Conservation (phyloP, 2,329 filamentous ascomycete genomes). For the Alternaria ethzedia region DNA sequence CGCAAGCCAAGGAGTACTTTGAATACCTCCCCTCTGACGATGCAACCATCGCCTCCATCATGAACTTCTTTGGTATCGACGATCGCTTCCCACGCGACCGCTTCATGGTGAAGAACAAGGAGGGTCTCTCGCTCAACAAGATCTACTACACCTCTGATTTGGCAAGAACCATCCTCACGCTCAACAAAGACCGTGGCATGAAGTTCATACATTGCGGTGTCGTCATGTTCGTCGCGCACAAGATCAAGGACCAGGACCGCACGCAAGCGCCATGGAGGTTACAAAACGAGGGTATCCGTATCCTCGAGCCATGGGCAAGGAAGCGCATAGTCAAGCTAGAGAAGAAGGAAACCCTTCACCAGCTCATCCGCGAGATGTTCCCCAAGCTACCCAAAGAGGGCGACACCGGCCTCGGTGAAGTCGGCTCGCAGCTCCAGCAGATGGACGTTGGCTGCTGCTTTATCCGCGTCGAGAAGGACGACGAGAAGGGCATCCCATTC, state of each 20-base stretch:
- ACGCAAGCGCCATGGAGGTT: constrained; percentile 92
- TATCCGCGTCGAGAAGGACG: constrained; percentile 79
- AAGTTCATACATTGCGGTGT: constrained; percentile 97
- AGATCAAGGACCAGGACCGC: constrained; percentile 95
- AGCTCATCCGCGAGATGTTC: constrained; percentile 94
- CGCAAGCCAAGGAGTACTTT: constrained; percentile 82
- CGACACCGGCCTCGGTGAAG: constrained; percentile 81
- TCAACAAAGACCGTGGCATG: constrained; percentile 89
- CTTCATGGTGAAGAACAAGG: constrained; percentile 94
- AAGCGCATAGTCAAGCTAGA: constrained; percentile 77
- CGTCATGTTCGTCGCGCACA: constrained; percentile 77
- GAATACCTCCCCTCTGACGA: constrained; percentile 83
- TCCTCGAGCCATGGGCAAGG: constrained; percentile 89
- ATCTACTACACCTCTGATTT: constrained; percentile 94
- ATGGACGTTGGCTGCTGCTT: constrained; percentile 92
- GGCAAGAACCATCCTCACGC: constrained; percentile 80
- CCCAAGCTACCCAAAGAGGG: constrained; percentile 79
- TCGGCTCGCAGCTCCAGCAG: constrained; percentile 79
- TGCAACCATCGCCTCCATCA: constrained; percentile 77
- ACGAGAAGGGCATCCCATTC: constrained; percentile 70
- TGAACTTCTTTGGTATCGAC: constrained; percentile 84
- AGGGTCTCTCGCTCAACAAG: constrained; percentile 86
- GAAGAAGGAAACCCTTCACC: constrained; percentile 79
- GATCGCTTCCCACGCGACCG: constrained; percentile 84
- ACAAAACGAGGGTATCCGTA: constrained; percentile 90